These are phyloP conservation scores for Paradendryphiella salina DNA, from an alignment of 2,329 filamentous ascomycete species.

Conservation along the genomic window DNA sequence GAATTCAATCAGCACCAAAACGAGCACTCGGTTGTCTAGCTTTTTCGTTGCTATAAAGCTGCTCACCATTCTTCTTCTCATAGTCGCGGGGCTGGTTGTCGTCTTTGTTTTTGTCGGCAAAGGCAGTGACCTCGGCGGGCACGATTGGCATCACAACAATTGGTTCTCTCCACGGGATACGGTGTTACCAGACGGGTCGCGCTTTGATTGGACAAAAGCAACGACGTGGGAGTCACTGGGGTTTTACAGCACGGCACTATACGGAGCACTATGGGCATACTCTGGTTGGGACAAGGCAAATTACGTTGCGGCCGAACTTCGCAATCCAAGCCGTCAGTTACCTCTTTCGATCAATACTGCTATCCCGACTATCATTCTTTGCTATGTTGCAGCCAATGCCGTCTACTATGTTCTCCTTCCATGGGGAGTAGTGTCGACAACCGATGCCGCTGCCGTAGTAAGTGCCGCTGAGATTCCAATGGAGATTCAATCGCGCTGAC, in stretches of 20 bases:
- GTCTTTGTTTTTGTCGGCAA: slow-evolving; percentile 35
- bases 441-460: slow-evolving; percentile 66
- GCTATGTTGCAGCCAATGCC: slow-evolving; percentile 63
- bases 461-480: slow-evolving; percentile 21
- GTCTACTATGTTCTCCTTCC: slow-evolving; percentile 66
- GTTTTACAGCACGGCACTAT: slow-evolving; percentile 62
- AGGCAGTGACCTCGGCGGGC: slow-evolving; percentile 38
- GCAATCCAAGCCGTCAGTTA: slow-evolving; percentile 48
- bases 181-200: slow-evolving; percentile 32
- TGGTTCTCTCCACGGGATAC: slow-evolving; percentile 42
- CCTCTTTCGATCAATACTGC: slow-evolving; percentile 66
- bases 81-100: slow-evolving; percentile 42
- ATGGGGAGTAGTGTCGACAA: slow-evolving; percentile 62
- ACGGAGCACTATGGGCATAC: slow-evolving; percentile 43
- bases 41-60: slow-evolving; percentile 48
- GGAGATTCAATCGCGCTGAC: background rate
- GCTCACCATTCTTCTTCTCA: slow-evolving; percentile 40
- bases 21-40: slow-evolving; percentile 45
- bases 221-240: slow-evolving; percentile 63
- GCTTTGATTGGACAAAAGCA: slow-evolving; percentile 46
- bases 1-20: slow-evolving; percentile 52
- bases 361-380: slow-evolving; percentile 63
- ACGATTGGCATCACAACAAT: slow-evolving; percentile 39
- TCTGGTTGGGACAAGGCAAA: slow-evolving; percentile 48
- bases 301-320: slow-evolving; percentile 45